Base-by-base conservation (phyloP, 2,329 filamentous ascomycete genomes). In the Aspergillus sp. region DNA sequence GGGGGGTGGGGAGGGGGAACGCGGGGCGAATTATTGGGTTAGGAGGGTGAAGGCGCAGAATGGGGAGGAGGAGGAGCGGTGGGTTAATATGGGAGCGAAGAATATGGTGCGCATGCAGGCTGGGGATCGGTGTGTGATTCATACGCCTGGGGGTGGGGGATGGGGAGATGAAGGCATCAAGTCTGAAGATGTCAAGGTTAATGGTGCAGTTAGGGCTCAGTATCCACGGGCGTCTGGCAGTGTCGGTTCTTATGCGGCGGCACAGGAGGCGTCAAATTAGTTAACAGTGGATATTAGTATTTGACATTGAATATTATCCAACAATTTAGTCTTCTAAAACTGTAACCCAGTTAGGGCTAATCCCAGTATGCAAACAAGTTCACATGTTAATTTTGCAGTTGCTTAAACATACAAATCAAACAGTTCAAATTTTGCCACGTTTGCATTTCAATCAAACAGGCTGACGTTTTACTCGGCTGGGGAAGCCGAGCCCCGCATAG, bases 11-110 rank as follows among this genome's bases (percentile, higher is more conserved):
- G 89, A 93, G 59, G 93, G 87, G 0, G 77, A 85, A 64, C 88
- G 89, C 49, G 93, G 93, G 0, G 77, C 93, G 59, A 98, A 98
- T 66, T 79, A 96, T 47, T 98, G 93, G 93, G 87, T 96, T 27
- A 81, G 90, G 6, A 87, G 84, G 59, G 87, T 81, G 64, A 86
- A 84, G 72, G 76, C 64, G 59, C 79, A 80, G 56, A 74, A 82
- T 40, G 76, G 76, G 49, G 81, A 46, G 9, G 19, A 40, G 9
- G 19, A 46, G 31, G 35, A 19, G 51, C 19, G 51, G n/a, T 53
- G 51, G 51, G 51, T 87, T 60, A 87, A 84, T 60, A 73, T 87
- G 19, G 85, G 85, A 0, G 84, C 81, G 8, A 87, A 87, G 75
- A 87, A 87, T 57, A 87, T 85, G 6, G 84, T 84, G 12, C 76